Evolutionary conservation across 1,284 basidiomycete species (phyloP), one percentile per base, ranked within the genome.

Genomic region (Cutaneotrichosporon mucoides): DNA sequence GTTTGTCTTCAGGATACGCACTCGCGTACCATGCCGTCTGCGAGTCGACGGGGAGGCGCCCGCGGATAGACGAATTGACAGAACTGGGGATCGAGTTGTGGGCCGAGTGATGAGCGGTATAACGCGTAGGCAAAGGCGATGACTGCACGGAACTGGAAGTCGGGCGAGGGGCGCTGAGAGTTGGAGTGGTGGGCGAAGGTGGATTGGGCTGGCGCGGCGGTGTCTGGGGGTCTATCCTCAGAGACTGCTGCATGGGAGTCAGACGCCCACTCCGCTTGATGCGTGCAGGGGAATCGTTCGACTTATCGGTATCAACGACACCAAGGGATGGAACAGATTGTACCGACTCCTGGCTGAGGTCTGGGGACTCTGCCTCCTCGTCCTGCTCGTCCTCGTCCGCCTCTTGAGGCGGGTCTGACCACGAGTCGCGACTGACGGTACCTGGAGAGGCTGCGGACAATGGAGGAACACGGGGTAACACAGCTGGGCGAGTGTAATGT

Each of bases 401-500:
- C 24, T 24, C 24, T 24, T 24, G 24, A 24, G 24, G 46, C 5
- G 13, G 43, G 6, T 24, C 36, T 5, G 43, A 24, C 37, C 37
- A 40, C 16, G 37, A 33, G 49, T 41, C 49, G 49, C 15, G 37
- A 16, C 38, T 37, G 37, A 40, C 24, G 15, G 49, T 4, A 9
- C 33, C 48, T 45, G 12, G 48, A 7, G 43, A 52, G 9, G 53
- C 53, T 6, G 53, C 59, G 9, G 53, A 53, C 9, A 66, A 72
- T 2, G 85, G 84, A 1, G 86, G 84, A 0, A 84, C 81, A 11
- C 87, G 84, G 6, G 94, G 82, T 0, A 89, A 86, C 10, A 99
- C 81, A 0, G 91, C 83, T 0, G 90, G 85, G 6, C 93, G 85
- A 0, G 92, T 84, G 70, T 95, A 87, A 73, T 98, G 95, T 0